A percentile compares a stretch with the other conserved stretches of the same genome.
phyloP scores from a whole-genome alignment of 2,329 filamentous ascomycete genomes.

The Aureobasidium lini region DNA sequence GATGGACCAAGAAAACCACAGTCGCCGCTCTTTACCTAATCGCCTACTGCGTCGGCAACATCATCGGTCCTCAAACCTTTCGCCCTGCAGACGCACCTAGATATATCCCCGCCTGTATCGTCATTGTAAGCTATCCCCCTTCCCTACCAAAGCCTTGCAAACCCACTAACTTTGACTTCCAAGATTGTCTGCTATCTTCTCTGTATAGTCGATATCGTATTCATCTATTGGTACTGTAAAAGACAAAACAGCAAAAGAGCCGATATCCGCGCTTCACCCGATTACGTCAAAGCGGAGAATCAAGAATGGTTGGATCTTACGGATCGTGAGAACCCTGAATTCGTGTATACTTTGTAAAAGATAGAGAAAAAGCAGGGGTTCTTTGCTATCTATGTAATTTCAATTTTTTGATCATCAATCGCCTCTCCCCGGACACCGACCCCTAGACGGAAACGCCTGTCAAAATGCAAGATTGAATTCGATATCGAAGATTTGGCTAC shows the following conservation, averaged over 20 bases:
- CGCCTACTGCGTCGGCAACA: slow-evolving; percentile 46
- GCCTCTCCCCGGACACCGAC: no score
- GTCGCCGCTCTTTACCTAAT: slow-evolving; percentile 49
- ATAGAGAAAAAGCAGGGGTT: no score
- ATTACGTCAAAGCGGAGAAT: slow-evolving; percentile 56
- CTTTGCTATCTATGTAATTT: no score
- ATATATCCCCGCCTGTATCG: slow-evolving; percentile 58
- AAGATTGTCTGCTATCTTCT: slow-evolving; percentile 49
- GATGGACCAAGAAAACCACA: slow-evolving; percentile 54
- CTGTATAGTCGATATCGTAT: slow-evolving; percentile 47
- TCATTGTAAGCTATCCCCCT: slow-evolving; percentile 25
- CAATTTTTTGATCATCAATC: no score
- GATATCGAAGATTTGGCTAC: no score
- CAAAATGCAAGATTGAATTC: no score
- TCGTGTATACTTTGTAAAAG: slow-evolving; percentile 49
- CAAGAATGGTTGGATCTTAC: slow-evolving; percentile 60
- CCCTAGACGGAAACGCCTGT: no score
- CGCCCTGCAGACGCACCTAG: slow-evolving; percentile 48
- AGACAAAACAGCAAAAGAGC: slow-evolving; percentile 55
- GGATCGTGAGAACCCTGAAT: slow-evolving; percentile 55
- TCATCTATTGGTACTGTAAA: slow-evolving; percentile 57
- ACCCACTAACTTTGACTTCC: neutral
- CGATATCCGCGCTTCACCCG: slow-evolving; percentile 41
- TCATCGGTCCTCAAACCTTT: slow-evolving; percentile 54
- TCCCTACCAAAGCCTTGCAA: no score